A percentile compares a stretch with the other conserved stretches of the same genome.
These are phyloP conservation scores for Metschnikowia sp. DNA, from an alignment of 805 yeast genomes.

Conservation along the genomic window DNA sequence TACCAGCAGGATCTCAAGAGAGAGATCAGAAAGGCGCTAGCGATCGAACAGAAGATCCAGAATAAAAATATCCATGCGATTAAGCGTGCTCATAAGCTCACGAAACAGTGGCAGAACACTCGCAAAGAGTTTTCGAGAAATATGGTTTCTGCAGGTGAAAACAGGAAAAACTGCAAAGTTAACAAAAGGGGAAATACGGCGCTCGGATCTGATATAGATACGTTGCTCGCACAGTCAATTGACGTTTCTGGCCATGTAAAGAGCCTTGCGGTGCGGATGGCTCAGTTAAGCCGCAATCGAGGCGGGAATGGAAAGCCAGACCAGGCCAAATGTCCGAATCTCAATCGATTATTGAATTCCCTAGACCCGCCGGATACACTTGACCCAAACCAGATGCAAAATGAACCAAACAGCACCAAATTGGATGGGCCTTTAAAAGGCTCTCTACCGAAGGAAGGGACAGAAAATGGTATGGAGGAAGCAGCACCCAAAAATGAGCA, in stretches of 20 bases:
- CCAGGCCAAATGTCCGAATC: constrained; percentile 6
- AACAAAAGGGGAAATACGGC: background rate
- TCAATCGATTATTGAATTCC: background rate
- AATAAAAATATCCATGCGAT: constrained; percentile 36
- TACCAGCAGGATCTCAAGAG: constrained; percentile 36
- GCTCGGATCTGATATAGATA: constrained; percentile 2
- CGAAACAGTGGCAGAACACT: constrained; percentile 9
- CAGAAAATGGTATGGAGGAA: too few species aligned
- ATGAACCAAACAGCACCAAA: background rate
- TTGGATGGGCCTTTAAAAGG: too few species aligned
- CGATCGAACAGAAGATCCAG: constrained; percentile 40
- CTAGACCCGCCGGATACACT: background rate
- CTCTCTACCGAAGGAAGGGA: too few species aligned
- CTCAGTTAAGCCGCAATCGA: constrained; percentile 2
- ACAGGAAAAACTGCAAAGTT: background rate
- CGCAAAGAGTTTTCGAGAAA: background rate
- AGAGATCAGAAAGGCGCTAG: constrained; percentile 32
- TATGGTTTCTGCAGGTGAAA: background rate
- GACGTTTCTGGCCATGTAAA: constrained; percentile 3
- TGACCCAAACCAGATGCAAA: too few species aligned
- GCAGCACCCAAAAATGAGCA: too few species aligned
- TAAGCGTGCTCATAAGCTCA: constrained; percentile 24
- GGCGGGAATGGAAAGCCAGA: constrained; percentile 9
- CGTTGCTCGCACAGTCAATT: background rate
- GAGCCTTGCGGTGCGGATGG: constrained; percentile 5